Percentiles rank a stretch among this genome's conserved stretches.
Conservation (phyloP, 768 basidiomycete genomes). For the Auriscalpium microsporum region DNA sequence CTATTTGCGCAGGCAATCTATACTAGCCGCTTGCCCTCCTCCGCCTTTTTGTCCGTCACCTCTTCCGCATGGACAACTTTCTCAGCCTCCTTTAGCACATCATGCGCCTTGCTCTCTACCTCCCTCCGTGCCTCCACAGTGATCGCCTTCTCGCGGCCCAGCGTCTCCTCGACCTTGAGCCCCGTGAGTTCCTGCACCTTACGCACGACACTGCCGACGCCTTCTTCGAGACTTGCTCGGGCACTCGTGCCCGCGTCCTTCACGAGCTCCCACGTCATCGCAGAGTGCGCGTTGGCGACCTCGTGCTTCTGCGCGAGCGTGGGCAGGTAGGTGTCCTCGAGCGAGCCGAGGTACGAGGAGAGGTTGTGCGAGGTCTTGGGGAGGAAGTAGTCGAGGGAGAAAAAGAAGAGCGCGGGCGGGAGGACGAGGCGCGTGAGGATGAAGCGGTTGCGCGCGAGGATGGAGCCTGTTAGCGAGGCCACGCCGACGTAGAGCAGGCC, state of each 20-base stretch:
- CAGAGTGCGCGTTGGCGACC: slow-evolving; percentile 49
- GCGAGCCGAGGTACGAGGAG: slow-evolving; percentile 48
- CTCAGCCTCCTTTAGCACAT: neutral
- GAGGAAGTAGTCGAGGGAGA: slow-evolving; percentile 76
- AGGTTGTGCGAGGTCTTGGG: slow-evolving; percentile 74
- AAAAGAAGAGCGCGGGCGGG: slow-evolving; percentile 65
- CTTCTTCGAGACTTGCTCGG: slow-evolving; percentile 33
- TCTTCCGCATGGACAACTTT: too few species aligned
- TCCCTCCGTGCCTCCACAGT: neutral
- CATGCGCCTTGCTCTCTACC: neutral
- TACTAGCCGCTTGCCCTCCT: slow-evolving; percentile 4
- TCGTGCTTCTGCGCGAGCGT: slow-evolving; percentile 58
- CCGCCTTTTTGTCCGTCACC: neutral
- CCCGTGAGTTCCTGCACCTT: slow-evolving; percentile 65
- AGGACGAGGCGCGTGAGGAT: slow-evolving; percentile 62
- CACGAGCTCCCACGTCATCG: slow-evolving; percentile 50
- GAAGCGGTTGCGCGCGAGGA: slow-evolving; percentile 71
- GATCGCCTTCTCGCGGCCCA: slow-evolving; percentile 2
- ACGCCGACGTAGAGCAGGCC: slow-evolving; percentile 88
- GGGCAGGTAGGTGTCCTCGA: slow-evolving; percentile 71
- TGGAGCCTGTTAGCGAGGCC: slow-evolving; percentile 79
- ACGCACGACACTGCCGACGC: slow-evolving; percentile 40
- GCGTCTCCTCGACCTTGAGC: slow-evolving; percentile 33
- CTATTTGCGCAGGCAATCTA: neutral
- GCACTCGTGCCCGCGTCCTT: slow-evolving; percentile 44